Conservation (phyloP, 2,329 filamentous ascomycete genomes). For the Canariomyces notabilis region DNA sequence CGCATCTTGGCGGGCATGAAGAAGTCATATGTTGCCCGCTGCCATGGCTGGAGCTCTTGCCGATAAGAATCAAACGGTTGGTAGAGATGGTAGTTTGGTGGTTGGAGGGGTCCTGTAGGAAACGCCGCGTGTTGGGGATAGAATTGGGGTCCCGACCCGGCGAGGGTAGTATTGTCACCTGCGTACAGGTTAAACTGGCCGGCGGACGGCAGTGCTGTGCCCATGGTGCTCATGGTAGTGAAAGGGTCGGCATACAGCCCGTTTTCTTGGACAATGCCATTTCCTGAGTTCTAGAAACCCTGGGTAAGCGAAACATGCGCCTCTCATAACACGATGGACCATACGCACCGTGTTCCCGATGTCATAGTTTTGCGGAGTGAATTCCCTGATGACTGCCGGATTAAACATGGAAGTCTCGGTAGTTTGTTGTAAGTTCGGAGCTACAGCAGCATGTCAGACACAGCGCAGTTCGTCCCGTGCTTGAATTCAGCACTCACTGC, state of each 20-base stretch:
- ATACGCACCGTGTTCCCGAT: slow-evolving; percentile 42
- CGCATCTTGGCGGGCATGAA: slow-evolving; percentile 84
- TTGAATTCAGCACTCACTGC: slow-evolving; percentile 32
- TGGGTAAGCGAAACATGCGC: slow-evolving; percentile 2
- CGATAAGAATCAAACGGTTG: slow-evolving; percentile 78
- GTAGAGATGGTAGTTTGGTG: slow-evolving; percentile 88
- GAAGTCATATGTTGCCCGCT: slow-evolving; percentile 82
- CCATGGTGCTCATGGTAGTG: slow-evolving; percentile 49
- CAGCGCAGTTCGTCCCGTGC: neutral
- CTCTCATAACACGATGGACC: neutral
- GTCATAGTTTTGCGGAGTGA: slow-evolving; percentile 53
- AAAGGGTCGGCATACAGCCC: slow-evolving; percentile 57
- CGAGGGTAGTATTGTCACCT: slow-evolving; percentile 60
- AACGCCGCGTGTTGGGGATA: slow-evolving; percentile 57
- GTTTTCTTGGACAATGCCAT: slow-evolving; percentile 44
- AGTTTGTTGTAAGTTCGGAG: slow-evolving; percentile 34
- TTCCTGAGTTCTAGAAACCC: slow-evolving; percentile 28
- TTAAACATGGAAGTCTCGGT: slow-evolving; percentile 42
- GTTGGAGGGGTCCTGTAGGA: slow-evolving; percentile 48
- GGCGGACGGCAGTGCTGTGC: slow-evolving; percentile 42
- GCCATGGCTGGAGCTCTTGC: slow-evolving; percentile 77
- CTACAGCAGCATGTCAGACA: slow-evolving; percentile 32
- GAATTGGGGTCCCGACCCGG: slow-evolving; percentile 55
- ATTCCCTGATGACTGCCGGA: slow-evolving; percentile 53
- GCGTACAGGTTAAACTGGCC: slow-evolving; percentile 70